Evolutionary conservation across 2,329 filamentous ascomycete genomes (phyloP).

Genomic region (Colletotrichum simmondsii): DNA sequence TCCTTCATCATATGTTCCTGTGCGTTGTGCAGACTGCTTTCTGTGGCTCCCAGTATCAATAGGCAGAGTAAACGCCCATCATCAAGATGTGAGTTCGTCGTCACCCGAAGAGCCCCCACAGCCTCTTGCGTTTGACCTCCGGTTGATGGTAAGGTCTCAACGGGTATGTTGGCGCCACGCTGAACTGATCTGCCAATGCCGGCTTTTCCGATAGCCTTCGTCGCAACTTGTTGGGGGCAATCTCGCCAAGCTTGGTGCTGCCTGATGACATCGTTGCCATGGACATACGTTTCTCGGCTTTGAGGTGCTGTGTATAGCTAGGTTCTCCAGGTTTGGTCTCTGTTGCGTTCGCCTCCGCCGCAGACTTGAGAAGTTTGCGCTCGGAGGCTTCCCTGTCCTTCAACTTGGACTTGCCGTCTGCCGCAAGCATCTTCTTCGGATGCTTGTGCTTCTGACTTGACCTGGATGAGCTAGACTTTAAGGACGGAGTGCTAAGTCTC

Average conservation of each 20-base stretch:
- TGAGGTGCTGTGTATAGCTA: background rate
- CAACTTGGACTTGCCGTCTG: background rate
- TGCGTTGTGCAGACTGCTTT: background rate
- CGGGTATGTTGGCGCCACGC: conserved; percentile 21
- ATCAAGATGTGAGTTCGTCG: background rate
- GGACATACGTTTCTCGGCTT: conserved; percentile 37
- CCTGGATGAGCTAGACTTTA: background rate
- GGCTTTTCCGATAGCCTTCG: background rate
- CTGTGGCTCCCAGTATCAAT: background rate
- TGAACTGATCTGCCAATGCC: background rate
- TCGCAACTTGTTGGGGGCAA: conserved; percentile 34
- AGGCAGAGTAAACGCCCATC: background rate
- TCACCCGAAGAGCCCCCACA: conserved; percentile 28
- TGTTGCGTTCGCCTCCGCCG: background rate
- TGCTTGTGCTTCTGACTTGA: conserved; percentile 3
- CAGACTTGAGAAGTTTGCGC: background rate
- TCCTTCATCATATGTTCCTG: no score
- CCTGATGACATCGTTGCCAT: conserved; percentile 52
- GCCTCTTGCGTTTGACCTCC: conserved; percentile 2
- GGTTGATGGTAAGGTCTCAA: conserved; percentile 17
- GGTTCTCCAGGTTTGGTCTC: background rate
- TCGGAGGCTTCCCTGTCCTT: conserved; percentile 1
- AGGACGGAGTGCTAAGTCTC: conserved; percentile 38
- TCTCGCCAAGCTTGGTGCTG: conserved; percentile 59
- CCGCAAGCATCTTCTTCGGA: background rate